Base-by-base conservation (phyloP, 306 rosid species). In the Sphenostylis stenocarpa region DNA sequence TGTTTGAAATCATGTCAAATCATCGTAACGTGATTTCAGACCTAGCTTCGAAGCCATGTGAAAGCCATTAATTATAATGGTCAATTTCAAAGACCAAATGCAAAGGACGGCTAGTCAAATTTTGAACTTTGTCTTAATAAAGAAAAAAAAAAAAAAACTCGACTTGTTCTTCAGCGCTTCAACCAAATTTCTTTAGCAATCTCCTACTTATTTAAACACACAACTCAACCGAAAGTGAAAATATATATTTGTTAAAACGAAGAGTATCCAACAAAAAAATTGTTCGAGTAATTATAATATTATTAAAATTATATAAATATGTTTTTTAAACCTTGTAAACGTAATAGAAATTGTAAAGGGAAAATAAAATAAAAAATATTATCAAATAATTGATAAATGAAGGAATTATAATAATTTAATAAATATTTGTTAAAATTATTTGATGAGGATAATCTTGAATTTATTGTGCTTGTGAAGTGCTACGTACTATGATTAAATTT, bases 31-130 rank as follows among this genome's bases (percentile, higher is more conserved):
- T 48, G 41, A 41, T 26, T 38, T 58, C 77, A 58, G 34, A 78
- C 73, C 71, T 48, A 62, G 55, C 73, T 71, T 79, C 9, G 33
- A 77, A 71, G 73, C 83, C 80, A 66, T 57, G 82, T 77, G 71
- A 65, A 49, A 56, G 44, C 49, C 66, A 57, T 39, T 53, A 72
- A 49, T 53, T 51, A 38, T 56, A 66, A 66, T 71, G 69, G 73
- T 49, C 77, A 39, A 49, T 51, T 70, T 57, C 69, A 51, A 49
- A 45, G 61, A 48, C 53, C 78, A 63, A 56, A 51, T 45, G 38
- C 56, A 58, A 29, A 65, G 33, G 51, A 11, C 3, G 33, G 70
- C 12, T 38, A 39, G 51, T 65, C 17, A 64, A 62, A 17, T 1
- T 38, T 65, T 65, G 17, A 65, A 38, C 10, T 34, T 16, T 63